phyloP scores from a whole-genome alignment of 2,329 filamentous ascomycete genomes.

The Penicillium corylophilum region DNA sequence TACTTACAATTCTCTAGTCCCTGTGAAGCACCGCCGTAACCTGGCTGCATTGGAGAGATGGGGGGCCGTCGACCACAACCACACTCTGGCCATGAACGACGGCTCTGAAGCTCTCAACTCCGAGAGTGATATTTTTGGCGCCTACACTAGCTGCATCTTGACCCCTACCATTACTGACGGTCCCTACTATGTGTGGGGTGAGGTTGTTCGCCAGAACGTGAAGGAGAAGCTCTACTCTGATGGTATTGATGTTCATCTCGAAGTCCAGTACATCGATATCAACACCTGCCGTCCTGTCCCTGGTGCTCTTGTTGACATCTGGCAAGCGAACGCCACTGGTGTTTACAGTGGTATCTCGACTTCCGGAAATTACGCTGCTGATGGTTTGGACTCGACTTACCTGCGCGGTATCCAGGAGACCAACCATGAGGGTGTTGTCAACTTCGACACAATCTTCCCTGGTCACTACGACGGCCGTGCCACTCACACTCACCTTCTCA shows the following conservation, averaged over 20 bases:
- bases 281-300: slow-evolving; percentile 45
- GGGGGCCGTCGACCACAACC: slow-evolving; percentile 41
- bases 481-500: slow-evolving; percentile 52
- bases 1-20: too few species aligned
- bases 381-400: slow-evolving; percentile 44
- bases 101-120: slow-evolving; percentile 29
- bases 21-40: slow-evolving; percentile 19
- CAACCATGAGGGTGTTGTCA: slow-evolving; percentile 49
- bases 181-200: slow-evolving; percentile 48
- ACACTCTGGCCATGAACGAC: slow-evolving; percentile 32
- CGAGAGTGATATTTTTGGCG: slow-evolving; percentile 42
- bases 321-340: slow-evolving; percentile 50
- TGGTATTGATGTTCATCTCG: slow-evolving; percentile 46
- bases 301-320: slow-evolving; percentile 45
- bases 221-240: slow-evolving; percentile 37
- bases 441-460: slow-evolving; percentile 50
- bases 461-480: slow-evolving; percentile 51
- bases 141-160: slow-evolving; percentile 47
- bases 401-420: slow-evolving; percentile 51
- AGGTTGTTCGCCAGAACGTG: slow-evolving; percentile 44
- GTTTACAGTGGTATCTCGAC: slow-evolving; percentile 39
- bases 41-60: slow-evolving; percentile 39
- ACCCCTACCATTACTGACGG: slow-evolving; percentile 46
- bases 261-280: slow-evolving; percentile 50
- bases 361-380: slow-evolving; percentile 29